Evolutionary conservation across 345 rosid genomes (phyloP).

Genomic region (Atalantia buxifolia): DNA sequence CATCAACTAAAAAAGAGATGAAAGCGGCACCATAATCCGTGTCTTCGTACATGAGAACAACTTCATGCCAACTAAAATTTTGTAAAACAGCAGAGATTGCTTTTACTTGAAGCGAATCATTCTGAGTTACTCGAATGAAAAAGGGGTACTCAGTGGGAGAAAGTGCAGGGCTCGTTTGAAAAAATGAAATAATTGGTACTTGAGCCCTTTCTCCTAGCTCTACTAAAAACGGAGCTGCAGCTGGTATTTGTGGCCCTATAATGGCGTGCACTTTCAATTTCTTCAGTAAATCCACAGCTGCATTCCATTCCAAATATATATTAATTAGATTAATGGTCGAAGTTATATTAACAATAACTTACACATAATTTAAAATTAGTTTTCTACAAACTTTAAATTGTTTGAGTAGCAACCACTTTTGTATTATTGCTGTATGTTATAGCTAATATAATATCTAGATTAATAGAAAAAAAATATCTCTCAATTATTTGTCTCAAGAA

Average conservation of each 20-base stretch:
- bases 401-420: too few relatives aligned
- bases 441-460: too few relatives aligned
- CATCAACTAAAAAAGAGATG: constrained; percentile 27
- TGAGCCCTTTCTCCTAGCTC: constrained; percentile 29
- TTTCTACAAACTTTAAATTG: too few relatives aligned
- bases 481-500: too few relatives aligned
- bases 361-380: too few relatives aligned
- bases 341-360: too few relatives aligned
- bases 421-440: too few relatives aligned
- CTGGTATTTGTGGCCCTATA: constrained; percentile 33
- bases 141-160: constrained; percentile 8
- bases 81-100: constrained; percentile 26
- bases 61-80: constrained; percentile 34
- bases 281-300: constrained; percentile 38
- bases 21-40: constrained; percentile 33
- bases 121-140: constrained; percentile 27
- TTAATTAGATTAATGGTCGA: not conserved
- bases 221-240: constrained; percentile 27
- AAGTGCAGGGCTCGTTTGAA: constrained; percentile 30
- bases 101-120: constrained; percentile 29
- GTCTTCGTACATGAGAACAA: constrained; percentile 33
- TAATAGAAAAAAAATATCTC: too few relatives aligned
- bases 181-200: constrained; percentile 36
- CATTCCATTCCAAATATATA: not conserved
- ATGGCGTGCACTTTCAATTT: constrained; percentile 38